These are phyloP conservation scores for Glycyrrhiza uralensis DNA, from an alignment of 306 rosid genomes.

Conservation along the genomic window DNA sequence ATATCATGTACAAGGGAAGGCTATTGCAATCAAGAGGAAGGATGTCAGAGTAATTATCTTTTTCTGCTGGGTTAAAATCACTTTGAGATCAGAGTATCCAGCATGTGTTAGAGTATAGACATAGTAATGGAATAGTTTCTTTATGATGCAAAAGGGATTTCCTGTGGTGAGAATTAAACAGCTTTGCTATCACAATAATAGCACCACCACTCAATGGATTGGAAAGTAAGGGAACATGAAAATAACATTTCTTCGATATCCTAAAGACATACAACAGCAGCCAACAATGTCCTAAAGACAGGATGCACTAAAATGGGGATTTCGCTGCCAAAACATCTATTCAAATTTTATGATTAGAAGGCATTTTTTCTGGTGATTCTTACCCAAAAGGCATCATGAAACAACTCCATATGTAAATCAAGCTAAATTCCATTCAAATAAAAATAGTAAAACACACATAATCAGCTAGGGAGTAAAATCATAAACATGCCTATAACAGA, in stretches of 20 bases:
- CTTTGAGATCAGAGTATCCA: not conserved
- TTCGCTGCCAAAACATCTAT: slow-evolving; percentile 5
- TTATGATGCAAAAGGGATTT: not conserved
- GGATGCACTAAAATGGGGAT: slow-evolving; percentile 5
- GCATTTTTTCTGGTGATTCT: slow-evolving; percentile 14
- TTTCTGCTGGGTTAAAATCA: slow-evolving; percentile 3
- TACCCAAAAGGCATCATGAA: not conserved
- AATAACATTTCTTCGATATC: not conserved
- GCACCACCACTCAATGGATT: not conserved
- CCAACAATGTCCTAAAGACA: not conserved
- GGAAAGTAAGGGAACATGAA: not conserved
- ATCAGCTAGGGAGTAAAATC: not conserved
- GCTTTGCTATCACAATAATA: slow-evolving; percentile 16
- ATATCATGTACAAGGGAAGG: not conserved
- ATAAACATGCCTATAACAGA: slow-evolving; percentile 7
- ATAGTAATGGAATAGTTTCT: not conserved
- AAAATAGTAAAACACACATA: not conserved
- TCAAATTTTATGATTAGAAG: slow-evolving; percentile 13
- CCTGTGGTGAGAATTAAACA: not conserved
- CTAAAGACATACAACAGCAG: slow-evolving; percentile 4
- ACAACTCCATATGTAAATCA: slow-evolving; percentile 1
- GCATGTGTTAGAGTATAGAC: slow-evolving; percentile 17
- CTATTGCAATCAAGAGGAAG: not conserved
- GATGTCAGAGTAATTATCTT: slow-evolving; percentile 9
- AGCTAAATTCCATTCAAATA: slow-evolving; percentile 1